These are phyloP conservation scores for Fusarium sp. DNA, from an alignment of 2,329 filamentous ascomycete species.

Conservation along the genomic window DNA sequence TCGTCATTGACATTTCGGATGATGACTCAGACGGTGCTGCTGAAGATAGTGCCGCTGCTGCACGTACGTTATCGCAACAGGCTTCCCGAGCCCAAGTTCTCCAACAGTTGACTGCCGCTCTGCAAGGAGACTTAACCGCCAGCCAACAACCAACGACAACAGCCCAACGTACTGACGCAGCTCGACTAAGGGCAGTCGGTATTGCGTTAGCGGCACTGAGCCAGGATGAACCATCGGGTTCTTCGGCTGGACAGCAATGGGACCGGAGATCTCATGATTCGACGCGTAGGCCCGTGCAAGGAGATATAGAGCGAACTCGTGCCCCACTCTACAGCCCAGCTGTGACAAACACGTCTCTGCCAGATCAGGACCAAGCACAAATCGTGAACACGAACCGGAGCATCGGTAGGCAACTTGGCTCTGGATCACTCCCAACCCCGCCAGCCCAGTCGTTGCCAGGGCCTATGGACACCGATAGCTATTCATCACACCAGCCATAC, in stretches of 20 bases:
- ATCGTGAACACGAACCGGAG: neutral
- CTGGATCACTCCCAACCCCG: neutral
- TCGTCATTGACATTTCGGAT: neutral
- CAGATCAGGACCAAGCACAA: neutral
- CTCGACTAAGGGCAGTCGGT: neutral
- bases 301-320: neutral
- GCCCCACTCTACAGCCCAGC: neutral
- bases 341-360: neutral
- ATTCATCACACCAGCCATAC: neutral
- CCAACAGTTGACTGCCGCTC: neutral
- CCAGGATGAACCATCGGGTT: neutral
- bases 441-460: neutral
- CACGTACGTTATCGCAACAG: neutral
- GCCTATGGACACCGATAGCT: neutral
- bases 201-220: neutral
- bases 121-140: neutral
- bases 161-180: neutral
- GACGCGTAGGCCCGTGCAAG: neutral
- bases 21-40: neutral
- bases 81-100: neutral
- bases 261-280: neutral
- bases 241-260: neutral
- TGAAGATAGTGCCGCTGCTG: neutral
- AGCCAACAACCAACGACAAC: neutral
- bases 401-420: neutral